Base-by-base conservation (phyloP, 495 filamentous ascomycete species). In the Penicillium diatomitis region DNA sequence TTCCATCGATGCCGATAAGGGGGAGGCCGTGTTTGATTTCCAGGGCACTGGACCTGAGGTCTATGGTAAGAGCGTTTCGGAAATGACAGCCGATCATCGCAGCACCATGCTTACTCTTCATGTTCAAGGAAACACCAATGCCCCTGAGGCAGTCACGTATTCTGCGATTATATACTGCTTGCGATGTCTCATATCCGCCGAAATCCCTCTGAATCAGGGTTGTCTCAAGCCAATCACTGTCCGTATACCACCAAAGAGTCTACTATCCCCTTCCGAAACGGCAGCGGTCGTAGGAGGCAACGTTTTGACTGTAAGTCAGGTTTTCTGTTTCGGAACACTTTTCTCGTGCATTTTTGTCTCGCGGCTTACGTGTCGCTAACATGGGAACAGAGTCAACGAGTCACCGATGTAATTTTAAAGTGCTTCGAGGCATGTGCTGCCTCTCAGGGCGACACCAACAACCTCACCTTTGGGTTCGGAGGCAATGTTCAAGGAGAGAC, bases 151-250 rank as follows among this genome's bases (percentile, higher is more conserved):
- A 11, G 83, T 96, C 44, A 92, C 91, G 1, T 90, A 89, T 63
- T 87, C 82, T 28, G 90, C 90, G 34, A 92, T 96, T 58, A 96
- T 96, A 55, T 97, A 97, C 72, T 87, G 86, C 55, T 76, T 96
- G 8, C 85, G 90, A 8, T 88, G 84, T 63, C 78, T 97, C 39
- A 91, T 97, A 51, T 83, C 78, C 0, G 81, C 88, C 62, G 90
- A 96, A 60, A 96, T 97, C 29, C 91, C 91, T 0, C 75, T 97
- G 7, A 97, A 97, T 65, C 90, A 97, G 68, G 91, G 91, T 47
- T 97, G 91, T 58, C 72, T 97, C 5, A 82, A 79, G 50, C 91
- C 91, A 4, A 84, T 95, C 60, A 73, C 79, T 37, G 85, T 97
- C 57, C 76, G 74, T 40, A 92, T 96, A 50, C 91, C 91, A 0